Evolutionary conservation across 2,329 filamentous ascomycete species (phyloP).

Genomic region (Colletotrichum sp.): DNA sequence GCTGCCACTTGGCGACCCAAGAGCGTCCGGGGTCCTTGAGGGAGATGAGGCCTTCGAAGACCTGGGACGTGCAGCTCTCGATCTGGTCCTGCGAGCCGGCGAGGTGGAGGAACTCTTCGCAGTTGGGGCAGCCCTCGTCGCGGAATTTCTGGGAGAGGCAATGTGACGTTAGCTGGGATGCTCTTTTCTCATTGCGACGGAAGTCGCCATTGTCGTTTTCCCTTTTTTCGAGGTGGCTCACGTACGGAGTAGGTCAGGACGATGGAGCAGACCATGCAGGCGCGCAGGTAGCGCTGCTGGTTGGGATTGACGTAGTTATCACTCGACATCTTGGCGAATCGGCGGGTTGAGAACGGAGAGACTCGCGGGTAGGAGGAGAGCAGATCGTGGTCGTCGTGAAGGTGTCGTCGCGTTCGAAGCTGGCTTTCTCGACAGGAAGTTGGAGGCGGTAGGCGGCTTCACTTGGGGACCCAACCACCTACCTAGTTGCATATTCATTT

Average conservation of each 20-base stretch:
- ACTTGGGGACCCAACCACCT: not conserved
- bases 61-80: constrained; percentile 91
- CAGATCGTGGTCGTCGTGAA: not conserved
- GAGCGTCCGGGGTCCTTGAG: constrained; percentile 81
- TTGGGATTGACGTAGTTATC: constrained; percentile 72
- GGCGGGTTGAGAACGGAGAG: not conserved
- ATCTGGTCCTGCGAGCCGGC: constrained; percentile 80
- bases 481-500: not conserved
- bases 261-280: constrained; percentile 98
- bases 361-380: not conserved
- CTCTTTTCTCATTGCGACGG: not conserved
- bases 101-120: constrained; percentile 89
- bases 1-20: constrained; percentile 98
- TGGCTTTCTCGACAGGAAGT: not conserved
- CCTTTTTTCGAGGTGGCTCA: constrained; percentile 18
- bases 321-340: constrained; percentile 38
- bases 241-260: constrained; percentile 80
- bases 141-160: constrained; percentile 72
- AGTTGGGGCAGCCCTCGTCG: constrained; percentile 91
- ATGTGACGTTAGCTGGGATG: not conserved
- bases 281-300: constrained; percentile 86
- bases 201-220: not conserved
- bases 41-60: constrained; percentile 92
- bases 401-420: not conserved
- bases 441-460: not conserved